Evolutionary conservation across 352 stramenopile genomes (phyloP).

Genomic region (Phytopythium helicoides): DNA sequence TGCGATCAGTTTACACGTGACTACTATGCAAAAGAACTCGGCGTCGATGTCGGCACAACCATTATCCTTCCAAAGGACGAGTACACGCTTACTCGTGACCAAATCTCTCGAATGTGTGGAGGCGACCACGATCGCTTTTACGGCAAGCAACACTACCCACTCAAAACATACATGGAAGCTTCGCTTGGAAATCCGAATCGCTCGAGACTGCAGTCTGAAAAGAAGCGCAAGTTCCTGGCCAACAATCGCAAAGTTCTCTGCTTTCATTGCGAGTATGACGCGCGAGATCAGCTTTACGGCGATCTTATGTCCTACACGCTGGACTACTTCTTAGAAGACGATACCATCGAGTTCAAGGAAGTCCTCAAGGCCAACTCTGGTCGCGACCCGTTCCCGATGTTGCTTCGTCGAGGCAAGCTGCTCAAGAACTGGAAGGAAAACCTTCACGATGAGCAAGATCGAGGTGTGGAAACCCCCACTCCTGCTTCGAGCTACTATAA

Average conservation of each 20-base stretch:
- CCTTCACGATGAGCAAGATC: conserved; percentile 69
- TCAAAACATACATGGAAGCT: conserved; percentile 87
- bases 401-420: conserved; percentile 60
- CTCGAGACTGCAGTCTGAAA: conserved; percentile 60
- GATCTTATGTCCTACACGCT: conserved; percentile 80
- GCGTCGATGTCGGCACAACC: conserved; percentile 35
- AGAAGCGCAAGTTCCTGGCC: conserved; percentile 85
- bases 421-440: conserved; percentile 69
- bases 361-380: conserved; percentile 77
- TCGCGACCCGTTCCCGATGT: conserved; percentile 71
- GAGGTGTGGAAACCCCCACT: conserved; percentile 71
- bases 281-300: conserved; percentile 72
- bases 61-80: conserved; percentile 78
- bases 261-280: conserved; percentile 87
- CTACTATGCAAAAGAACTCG: conserved; percentile 43
- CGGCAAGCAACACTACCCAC: conserved; percentile 67
- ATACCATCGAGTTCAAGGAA: conserved; percentile 90
- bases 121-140: conserved; percentile 73
- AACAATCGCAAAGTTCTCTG: conserved; percentile 86
- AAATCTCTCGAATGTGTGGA: conserved; percentile 75
- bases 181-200: conserved; percentile 71
- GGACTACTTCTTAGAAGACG: conserved; percentile 87
- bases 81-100: conserved; percentile 74
- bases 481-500: conserved; percentile 67
- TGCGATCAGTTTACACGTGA: conserved; percentile 72